Base-by-base conservation (phyloP, 352 stramenopile genomes). In the Phytophthora colocasiae region DNA sequence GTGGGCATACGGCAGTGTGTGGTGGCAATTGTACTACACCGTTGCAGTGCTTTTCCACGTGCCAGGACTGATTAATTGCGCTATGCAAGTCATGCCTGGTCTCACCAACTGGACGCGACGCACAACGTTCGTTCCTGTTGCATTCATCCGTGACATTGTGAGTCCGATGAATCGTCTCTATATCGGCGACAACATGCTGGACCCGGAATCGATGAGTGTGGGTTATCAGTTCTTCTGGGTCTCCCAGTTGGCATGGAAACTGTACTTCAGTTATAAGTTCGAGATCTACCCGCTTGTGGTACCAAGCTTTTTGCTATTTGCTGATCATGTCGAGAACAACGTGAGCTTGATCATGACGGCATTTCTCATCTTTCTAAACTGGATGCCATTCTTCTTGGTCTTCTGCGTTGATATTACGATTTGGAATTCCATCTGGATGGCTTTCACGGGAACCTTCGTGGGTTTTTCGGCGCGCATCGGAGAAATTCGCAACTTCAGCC, bases 321-420 rank as follows among this genome's bases (percentile, higher is more conserved):
- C 98, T 43, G 97, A 99, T 70, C 98, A 99, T 67, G 72, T 98
- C 26, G 85, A 94, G 60, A 95, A 90, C 69, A 73, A 81, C 31
- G 89, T 94, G 43, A 95, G 85, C 49, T 87, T 96, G 46, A 78
- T 96, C 55, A 86, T 80, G 44, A 98, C 91, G 2, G 62, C 78
- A 38, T 69, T 98, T 22, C 74, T 99, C n/a, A 93, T 99, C 27
- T 72, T 93, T 0, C 71, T 99, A 24, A 90, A 98, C 65, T 99
- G 97, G 97, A 73, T 98, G 27, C 97, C 97, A 8, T 98, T 98
- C 65, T 98, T 99, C 72, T 91, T 99, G 65, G 97, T 99, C 0
- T 99, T 98, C 71, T 93, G 98, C 38, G 98, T 99, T 53, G 97
- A 99, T 60, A 98, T 98, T 69, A 98, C 92, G 40, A 99, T 99